phyloP scores from a whole-genome alignment of 805 yeast genomes.

The Kockiozyma suomiensis region DNA sequence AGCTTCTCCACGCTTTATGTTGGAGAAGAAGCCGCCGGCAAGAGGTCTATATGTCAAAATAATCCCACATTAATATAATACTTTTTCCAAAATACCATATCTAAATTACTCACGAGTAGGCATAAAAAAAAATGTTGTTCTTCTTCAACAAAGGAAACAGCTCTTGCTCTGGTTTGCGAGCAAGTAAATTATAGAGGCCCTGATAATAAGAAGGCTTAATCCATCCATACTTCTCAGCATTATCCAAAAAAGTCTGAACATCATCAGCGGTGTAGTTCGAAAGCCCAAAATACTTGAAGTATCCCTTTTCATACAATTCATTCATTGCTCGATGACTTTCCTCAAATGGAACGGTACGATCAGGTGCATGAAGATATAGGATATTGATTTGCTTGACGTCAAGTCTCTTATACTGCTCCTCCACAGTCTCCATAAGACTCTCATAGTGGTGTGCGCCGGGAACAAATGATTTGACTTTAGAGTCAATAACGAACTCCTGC shows the following conservation, averaged over 20 bases:
- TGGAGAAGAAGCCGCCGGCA: slow-evolving; percentile 16
- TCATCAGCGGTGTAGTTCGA: slow-evolving; percentile 37
- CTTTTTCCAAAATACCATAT: too few relatives aligned
- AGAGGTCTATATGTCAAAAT: slow-evolving; percentile 19
- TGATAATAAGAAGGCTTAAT: slow-evolving; percentile 6
- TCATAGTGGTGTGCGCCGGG: background rate
- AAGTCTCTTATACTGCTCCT: background rate
- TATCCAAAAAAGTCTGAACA: slow-evolving; percentile 28
- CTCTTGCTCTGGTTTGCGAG: slow-evolving; percentile 5
- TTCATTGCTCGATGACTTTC: slow-evolving; percentile 36
- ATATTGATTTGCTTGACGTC: slow-evolving; percentile 5
- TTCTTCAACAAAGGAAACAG: slow-evolving; percentile 35
- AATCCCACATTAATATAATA: too few relatives aligned
- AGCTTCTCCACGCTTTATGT: slow-evolving; percentile 3
- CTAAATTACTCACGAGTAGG: slow-evolving; percentile 36
- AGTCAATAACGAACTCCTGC: slow-evolving; percentile 5
- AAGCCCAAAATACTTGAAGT: slow-evolving; percentile 36
- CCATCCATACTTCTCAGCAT: slow-evolving; percentile 6
- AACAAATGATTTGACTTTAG: background rate
- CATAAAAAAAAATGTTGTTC: slow-evolving; percentile 35
- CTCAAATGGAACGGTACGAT: slow-evolving; percentile 35
- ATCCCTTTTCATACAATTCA: slow-evolving; percentile 35
- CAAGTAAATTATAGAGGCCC: slow-evolving; percentile 9
- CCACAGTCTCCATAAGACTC: background rate
- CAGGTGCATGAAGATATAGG: slow-evolving; percentile 32